These are phyloP conservation scores for Thalia dealbata DNA, from an alignment of 176 grass and related monocot genomes.

Conservation along the genomic window DNA sequence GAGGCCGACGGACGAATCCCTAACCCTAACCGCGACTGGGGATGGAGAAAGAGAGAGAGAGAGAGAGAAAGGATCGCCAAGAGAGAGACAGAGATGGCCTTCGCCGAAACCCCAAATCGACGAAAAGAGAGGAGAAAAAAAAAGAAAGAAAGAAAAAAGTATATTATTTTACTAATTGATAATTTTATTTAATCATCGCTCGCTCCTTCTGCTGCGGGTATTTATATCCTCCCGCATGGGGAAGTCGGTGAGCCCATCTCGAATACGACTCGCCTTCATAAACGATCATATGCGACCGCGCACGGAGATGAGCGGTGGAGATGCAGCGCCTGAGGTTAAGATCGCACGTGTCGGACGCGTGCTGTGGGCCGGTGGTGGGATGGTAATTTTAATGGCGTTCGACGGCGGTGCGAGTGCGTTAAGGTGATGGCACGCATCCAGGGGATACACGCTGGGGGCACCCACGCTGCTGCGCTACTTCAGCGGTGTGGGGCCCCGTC, in stretches of 20 bases:
- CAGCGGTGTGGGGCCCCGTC: no score
- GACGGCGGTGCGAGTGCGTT: no score
- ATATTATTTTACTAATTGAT: neutral
- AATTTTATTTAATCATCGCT: neutral
- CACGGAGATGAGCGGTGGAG: no score
- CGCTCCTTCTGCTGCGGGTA: neutral
- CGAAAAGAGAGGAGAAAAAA: neutral
- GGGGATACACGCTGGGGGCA: no score
- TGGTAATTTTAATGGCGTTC: no score
- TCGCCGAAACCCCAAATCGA: neutral
- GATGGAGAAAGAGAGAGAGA: neutral
- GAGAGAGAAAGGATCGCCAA: neutral
- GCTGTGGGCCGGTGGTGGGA: no score
- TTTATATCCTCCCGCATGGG: neutral
- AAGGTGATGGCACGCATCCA: no score
- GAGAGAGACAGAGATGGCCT: neutral
- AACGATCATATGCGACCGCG: neutral
- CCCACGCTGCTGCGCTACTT: no score
- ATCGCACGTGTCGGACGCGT: no score
- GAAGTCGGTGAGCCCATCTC: neutral
- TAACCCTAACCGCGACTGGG: neutral
- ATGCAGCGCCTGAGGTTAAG: no score
- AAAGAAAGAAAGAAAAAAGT: neutral
- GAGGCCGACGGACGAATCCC: neutral
- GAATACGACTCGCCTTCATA: neutral